Base-by-base conservation (phyloP, 257 asterid species). In the Agastache rugosa region DNA sequence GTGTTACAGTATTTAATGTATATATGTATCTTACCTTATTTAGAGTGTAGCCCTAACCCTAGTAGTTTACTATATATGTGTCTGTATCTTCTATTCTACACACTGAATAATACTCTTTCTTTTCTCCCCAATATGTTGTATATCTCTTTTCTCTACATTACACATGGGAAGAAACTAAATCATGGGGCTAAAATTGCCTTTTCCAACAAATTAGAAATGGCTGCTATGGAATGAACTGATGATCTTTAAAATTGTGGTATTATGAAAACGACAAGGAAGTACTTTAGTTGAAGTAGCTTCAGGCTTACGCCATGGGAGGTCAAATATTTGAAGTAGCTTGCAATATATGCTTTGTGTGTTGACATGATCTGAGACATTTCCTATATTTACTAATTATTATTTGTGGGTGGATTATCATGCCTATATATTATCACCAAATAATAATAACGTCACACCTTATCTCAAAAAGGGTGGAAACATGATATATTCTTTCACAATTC, bases 401-500 rank as follows among this genome's bases (percentile, higher is more conserved):
- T 29, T 29, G 34, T 35, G n/a, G 16, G 16, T 31, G 47, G 67
- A 37, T 35, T 71, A 41, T 71, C 10, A 22, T 39, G 3, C n/a
- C n/a, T n/a, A 47, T 15, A 47, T 47, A 47, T 23, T 35, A 12
- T 42, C 50, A 71, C 34, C 31, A 8, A 20, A 14, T 71, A 58
- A 44, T 25, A 27, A 56, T 15, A 54, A 55, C 23, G 34, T 15
- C 44, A 39, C 16, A 23, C 37, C 37, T 71, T n/a, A 58, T 3
- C 11, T 44, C 20, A 6, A 58, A 4, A 65, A 47, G 12, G 65
- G 39, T 11, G 41, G 61, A 72, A 71, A 17, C 67, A 53, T 15
- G 19, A 71, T 44, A n/a, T 12, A 45, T 67, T 79, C 71, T 67
- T 71, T 41, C 37, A 61, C 34, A 39, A 67, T 51, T 29, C 51